These are phyloP conservation scores for Dioscorea zingiberensis DNA, from an alignment of 106 monocot species.

Conservation along the genomic window DNA sequence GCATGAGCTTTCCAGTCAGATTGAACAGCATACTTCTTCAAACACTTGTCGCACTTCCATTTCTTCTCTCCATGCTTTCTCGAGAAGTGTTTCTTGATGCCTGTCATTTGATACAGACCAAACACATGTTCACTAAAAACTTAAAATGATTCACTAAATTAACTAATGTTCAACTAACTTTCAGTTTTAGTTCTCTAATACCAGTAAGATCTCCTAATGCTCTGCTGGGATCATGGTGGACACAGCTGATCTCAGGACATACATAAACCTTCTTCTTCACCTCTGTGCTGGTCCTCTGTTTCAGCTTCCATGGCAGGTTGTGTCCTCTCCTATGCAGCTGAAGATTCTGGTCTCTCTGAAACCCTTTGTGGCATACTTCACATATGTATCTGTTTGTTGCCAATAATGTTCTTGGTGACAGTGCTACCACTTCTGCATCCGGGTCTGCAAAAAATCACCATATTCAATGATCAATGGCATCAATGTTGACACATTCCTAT, in stretches of 20 bases:
- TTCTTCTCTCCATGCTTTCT: slow-evolving; percentile 55
- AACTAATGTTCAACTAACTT: too few species aligned
- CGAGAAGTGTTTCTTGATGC: slow-evolving; percentile 41
- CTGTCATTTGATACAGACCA: too few species aligned
- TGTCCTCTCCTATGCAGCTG: slow-evolving; percentile 65
- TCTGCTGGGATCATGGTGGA: slow-evolving; percentile 38
- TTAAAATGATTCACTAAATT: too few species aligned
- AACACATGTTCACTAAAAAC: too few species aligned
- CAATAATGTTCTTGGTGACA: slow-evolving; percentile 49
- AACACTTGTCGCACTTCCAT: slow-evolving; percentile 48
- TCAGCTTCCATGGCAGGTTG: slow-evolving; percentile 69
- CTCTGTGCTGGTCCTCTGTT: slow-evolving; percentile 38
- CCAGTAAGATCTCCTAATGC: slow-evolving; percentile 44
- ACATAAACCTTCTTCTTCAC: slow-evolving; percentile 48
- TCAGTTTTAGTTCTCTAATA: too few species aligned
- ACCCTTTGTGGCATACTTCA: slow-evolving; percentile 52
- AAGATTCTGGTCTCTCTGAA: slow-evolving; percentile 55
- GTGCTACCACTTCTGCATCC: slow-evolving; percentile 46
- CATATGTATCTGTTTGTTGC: slow-evolving; percentile 53
- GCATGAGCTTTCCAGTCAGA: slow-evolving; percentile 45
- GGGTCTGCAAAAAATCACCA: slow-evolving; percentile 22
- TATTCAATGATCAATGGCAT: too few species aligned
- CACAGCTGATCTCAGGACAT: slow-evolving; percentile 53
- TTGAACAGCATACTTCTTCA: slow-evolving; percentile 40
- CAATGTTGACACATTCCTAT: too few species aligned